Conservation (phyloP, 2,329 filamentous ascomycete species). For the Fusarium mangiferae region DNA sequence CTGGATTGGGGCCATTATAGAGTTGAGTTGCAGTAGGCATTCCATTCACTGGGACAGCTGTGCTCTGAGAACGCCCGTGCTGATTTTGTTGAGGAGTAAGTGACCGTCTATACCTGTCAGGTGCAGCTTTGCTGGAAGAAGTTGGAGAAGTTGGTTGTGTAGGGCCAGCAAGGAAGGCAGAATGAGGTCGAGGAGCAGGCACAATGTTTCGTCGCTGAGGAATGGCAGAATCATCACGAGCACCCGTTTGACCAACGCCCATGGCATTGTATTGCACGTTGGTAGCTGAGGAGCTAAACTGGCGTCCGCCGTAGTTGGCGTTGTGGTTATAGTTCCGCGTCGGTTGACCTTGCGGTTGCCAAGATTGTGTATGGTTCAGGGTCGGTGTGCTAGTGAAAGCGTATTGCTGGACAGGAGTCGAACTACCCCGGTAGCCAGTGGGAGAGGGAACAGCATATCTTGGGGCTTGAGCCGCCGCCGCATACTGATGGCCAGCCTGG, state of each 20-base stretch:
- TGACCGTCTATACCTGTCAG: constrained; percentile 80
- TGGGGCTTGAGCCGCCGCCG: constrained; percentile 50
- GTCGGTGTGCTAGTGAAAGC: constrained; percentile 79
- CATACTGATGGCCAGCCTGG: constrained; percentile 63
- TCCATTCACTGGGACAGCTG: constrained; percentile 44
- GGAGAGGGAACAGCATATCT: constrained; percentile 51
- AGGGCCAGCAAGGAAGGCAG: constrained; percentile 53
- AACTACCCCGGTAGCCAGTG: constrained; percentile 64
- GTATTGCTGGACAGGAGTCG: constrained; percentile 76
- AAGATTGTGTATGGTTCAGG: constrained; percentile 64
- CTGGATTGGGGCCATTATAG: constrained; percentile 44
- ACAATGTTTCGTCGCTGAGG: constrained; percentile 55
- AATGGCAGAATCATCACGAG: constrained; percentile 64
- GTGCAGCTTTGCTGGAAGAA: constrained; percentile 60
- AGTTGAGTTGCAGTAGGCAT: constrained; percentile 45
- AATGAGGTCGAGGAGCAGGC: constrained; percentile 55
- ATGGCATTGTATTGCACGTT: constrained; percentile 53
- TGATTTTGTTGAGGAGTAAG: constrained; percentile 51
- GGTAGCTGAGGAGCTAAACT: constrained; percentile 53
- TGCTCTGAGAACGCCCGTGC: constrained; percentile 53
- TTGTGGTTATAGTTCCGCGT: constrained; percentile 35
- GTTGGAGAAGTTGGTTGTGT: constrained; percentile 60
- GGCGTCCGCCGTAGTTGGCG: constrained; percentile 46
- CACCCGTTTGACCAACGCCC: constrained; percentile 53
- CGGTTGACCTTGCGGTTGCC: constrained; percentile 55